Base-by-base conservation (phyloP, 495 filamentous ascomycete genomes). In the Aspergillus mulundensis region DNA sequence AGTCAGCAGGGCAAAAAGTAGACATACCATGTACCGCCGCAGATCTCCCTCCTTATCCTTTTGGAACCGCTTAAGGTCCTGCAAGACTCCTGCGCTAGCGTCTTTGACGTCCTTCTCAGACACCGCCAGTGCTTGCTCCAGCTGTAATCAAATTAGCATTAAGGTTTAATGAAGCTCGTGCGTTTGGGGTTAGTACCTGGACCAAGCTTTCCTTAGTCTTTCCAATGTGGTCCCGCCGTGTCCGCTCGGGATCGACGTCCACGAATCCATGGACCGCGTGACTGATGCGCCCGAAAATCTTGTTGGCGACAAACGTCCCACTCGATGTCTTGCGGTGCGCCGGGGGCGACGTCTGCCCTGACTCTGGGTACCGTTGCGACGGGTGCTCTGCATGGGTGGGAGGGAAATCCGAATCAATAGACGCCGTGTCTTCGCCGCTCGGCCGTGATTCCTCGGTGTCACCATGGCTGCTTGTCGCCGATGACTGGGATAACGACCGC, bases 231-330 rank as follows among this genome's bases (percentile, higher is more conserved):
- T 98, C 94, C 36, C 95, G 81, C 53, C 94, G 80, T 30, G 91
- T 96, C 51, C 90, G 76, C 75, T 97, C 95, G 0, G 94, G 94
- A 64, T 98, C 94, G 25, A 92, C 89, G 68, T 98, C 94, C 3
- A 92, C 91, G 64, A 97, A 91, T 16, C 95, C 95, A 66, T 96
- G 91, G 23, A 96, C 87, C 0, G 95, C 93, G 74, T 97, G 91
- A 58, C 87, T 93, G 53, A 98, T 86, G 11, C 91, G 85, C 19
- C 92, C 92, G 68, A 98, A 97, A n/a, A 97, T 88, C 69, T 89
- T 95, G 68, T 87, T 94, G 24, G 89, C 85, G 47, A 94, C 87
- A 57, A 91, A 94, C 23, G 87, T 91, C 20, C 88, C 84, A 53
- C 89, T 90, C 10, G 76, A 67, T 42, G 81, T 84, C 69, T 93